A percentile compares a stretch with the other conserved stretches of the same genome.
phyloP scores from a whole-genome alignment of 2,329 filamentous ascomycete genomes.

The Fusarium scirpi region DNA sequence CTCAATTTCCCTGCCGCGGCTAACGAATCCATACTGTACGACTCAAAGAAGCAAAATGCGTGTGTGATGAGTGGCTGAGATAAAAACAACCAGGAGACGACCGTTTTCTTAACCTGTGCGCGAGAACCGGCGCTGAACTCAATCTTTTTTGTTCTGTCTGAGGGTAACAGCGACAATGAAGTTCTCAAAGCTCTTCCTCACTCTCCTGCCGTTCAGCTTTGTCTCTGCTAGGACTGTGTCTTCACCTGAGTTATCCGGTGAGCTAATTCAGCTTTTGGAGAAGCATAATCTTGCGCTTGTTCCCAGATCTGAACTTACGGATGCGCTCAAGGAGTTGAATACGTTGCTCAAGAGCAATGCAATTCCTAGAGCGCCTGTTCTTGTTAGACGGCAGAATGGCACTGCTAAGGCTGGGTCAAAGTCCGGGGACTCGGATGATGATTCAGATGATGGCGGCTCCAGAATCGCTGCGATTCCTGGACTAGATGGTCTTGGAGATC shows the following conservation, averaged over 20 bases:
- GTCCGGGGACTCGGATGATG: conserved; percentile 3
- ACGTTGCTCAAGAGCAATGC: conserved; percentile 52
- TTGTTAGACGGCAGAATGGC: conserved; percentile 33
- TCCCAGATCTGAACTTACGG: conserved; percentile 60
- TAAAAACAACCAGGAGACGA: conserved; percentile 13
- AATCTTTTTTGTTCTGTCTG: not conserved
- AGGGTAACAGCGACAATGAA: conserved; percentile 47
- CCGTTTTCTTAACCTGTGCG: not conserved
- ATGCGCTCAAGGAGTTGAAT: conserved; percentile 58
- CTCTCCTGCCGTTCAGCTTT: conserved; percentile 51
- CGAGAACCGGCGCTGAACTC: not conserved
- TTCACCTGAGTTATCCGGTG: conserved; percentile 48
- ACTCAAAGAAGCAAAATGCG: conserved; percentile 2
- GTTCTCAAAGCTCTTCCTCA: conserved; percentile 53
- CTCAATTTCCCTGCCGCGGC: conserved; percentile 25
- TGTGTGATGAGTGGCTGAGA: conserved; percentile 21
- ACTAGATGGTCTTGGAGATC: conserved; percentile 36
- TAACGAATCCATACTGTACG: conserved; percentile 2
- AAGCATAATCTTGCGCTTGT: conserved; percentile 60
- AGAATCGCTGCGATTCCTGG: conserved; percentile 20
- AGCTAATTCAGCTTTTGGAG: conserved; percentile 56
- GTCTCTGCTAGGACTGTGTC: conserved; percentile 45
- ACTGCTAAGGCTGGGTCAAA: conserved; percentile 13
- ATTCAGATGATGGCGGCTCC: not conserved
- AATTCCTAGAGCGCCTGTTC: conserved; percentile 6